phyloP scores from a whole-genome alignment of 129 eudicot genomes.

The Saposhnikovia divaricata region DNA sequence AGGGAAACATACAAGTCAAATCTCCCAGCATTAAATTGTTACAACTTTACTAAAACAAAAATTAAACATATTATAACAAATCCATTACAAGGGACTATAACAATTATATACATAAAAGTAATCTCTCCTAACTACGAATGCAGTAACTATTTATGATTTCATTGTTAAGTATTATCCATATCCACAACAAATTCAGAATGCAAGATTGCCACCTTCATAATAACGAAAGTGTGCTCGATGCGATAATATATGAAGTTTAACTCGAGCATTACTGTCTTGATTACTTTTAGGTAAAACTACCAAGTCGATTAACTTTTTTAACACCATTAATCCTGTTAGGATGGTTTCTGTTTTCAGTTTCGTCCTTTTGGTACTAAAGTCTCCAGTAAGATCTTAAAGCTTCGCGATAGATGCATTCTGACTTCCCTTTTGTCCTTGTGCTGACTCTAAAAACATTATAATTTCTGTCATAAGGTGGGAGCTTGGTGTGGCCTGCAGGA shows the following conservation, averaged over 20 bases:
- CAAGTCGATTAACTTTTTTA: conserved; percentile 80
- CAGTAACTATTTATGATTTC: too few relatives aligned
- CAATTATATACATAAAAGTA: too few relatives aligned
- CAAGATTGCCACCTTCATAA: not conserved
- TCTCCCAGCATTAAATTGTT: not conserved
- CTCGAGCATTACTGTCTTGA: not conserved
- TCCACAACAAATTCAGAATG: not conserved
- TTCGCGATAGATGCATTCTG: too few relatives aligned
- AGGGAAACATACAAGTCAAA: not conserved
- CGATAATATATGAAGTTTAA: not conserved
- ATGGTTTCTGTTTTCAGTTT: too few relatives aligned
- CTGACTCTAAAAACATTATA: not conserved
- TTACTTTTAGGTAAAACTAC: conserved; percentile 75
- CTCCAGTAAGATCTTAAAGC: too few relatives aligned
- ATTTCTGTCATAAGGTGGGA: conserved; percentile 55
- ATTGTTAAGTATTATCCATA: too few relatives aligned
- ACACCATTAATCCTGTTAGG: conserved; percentile 15
- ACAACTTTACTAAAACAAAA: not conserved
- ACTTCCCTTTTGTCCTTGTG: too few relatives aligned
- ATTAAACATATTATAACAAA: not conserved
- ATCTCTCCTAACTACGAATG: too few relatives aligned
- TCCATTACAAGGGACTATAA: too few relatives aligned
- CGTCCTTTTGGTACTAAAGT: too few relatives aligned
- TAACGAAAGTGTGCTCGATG: not conserved
- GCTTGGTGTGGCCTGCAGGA: conserved; percentile 69